Evolutionary conservation across 441 rosid genomes (phyloP).

Genomic region (Arabidopsis hybrid): DNA sequence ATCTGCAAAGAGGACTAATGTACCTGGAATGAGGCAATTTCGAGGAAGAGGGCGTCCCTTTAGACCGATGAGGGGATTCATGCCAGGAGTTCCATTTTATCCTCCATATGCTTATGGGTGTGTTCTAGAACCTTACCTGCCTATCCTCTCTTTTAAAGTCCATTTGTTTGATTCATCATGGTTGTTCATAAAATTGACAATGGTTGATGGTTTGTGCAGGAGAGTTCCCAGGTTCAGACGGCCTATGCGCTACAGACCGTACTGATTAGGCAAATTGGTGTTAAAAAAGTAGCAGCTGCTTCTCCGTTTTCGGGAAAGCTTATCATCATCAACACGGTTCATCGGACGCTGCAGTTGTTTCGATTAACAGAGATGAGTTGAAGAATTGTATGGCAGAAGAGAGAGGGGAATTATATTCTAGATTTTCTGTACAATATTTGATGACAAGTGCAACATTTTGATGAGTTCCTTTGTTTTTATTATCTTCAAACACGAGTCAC

Average conservation of each 20-base stretch:
- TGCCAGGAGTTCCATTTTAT: slow-evolving; percentile 60
- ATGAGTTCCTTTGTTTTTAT: slow-evolving; percentile 10
- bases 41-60: slow-evolving; percentile 68
- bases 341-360: slow-evolving; percentile 7
- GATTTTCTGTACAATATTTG: slow-evolving; percentile 40
- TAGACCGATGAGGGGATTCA: slow-evolving; percentile 68
- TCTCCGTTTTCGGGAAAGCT: slow-evolving; percentile 21
- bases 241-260: slow-evolving; percentile 76
- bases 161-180: background rate
- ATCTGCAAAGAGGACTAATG: slow-evolving; percentile 76
- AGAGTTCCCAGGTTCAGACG: slow-evolving; percentile 83
- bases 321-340: slow-evolving; percentile 19
- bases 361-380: slow-evolving; percentile 24
- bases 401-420: slow-evolving; percentile 16
- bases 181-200: background rate
- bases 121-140: slow-evolving; percentile 6
- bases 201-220: slow-evolving; percentile 48
- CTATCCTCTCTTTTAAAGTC: background rate
- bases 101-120: slow-evolving; percentile 76
- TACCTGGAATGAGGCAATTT: slow-evolving; percentile 79
- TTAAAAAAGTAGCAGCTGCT: slow-evolving; percentile 29
- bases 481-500: background rate
- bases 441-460: slow-evolving; percentile 29
- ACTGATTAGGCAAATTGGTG: slow-evolving; percentile 44
- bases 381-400: slow-evolving; percentile 30